Conservation (phyloP, 2,329 filamentous ascomycete genomes). For the Aspergillus sp. region DNA sequence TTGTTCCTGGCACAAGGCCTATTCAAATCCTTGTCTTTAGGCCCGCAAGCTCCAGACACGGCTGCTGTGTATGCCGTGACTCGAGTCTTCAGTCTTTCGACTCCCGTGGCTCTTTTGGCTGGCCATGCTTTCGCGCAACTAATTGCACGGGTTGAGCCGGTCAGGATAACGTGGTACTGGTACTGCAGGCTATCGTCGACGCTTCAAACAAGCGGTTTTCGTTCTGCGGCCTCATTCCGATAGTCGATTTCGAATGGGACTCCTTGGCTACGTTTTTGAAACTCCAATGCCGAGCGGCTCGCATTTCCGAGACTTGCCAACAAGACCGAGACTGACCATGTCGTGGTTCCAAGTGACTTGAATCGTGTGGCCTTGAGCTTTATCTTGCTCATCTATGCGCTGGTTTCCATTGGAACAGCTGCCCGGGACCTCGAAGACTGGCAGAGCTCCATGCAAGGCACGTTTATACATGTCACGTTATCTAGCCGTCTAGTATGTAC, state of each 20-base stretch:
- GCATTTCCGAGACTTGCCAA: neutral
- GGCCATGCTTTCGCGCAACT: neutral
- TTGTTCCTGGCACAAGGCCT: neutral
- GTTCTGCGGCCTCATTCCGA: neutral
- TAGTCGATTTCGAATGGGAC: neutral
- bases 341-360: too few species aligned
- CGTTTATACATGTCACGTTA: slow-evolving; percentile 4
- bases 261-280: neutral
- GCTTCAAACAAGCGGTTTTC: too few species aligned
- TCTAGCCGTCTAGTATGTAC: neutral
- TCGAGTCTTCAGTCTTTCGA: neutral
- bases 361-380: too few species aligned
- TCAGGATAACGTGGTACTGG: neutral
- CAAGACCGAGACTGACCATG: too few species aligned
- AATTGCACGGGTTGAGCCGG: neutral
- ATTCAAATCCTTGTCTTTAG: neutral
- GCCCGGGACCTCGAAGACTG: slow-evolving; percentile 1
- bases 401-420: too few species aligned
- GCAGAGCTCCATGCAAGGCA: slow-evolving; percentile 8
- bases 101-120: neutral
- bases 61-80: neutral
- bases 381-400: neutral
- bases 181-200: too few species aligned
- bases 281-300: neutral
- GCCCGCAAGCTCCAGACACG: neutral